Evolutionary conservation across 2,329 filamentous ascomycete species (phyloP), one percentile per base, ranked within the genome.

Genomic region (Cryphonectria naterciae): DNA sequence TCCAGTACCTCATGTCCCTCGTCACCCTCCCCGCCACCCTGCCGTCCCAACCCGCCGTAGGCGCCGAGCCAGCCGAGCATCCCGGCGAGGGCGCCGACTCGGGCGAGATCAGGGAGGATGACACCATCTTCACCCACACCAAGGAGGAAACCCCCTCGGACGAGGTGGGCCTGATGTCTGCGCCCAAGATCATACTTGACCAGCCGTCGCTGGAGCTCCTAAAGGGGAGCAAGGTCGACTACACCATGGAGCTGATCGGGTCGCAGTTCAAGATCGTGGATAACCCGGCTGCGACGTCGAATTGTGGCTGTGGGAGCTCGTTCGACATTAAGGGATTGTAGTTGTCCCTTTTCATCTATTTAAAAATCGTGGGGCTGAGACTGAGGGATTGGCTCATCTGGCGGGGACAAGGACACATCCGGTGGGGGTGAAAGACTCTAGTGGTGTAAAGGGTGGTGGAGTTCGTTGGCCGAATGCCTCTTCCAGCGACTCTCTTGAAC

Each of bases 251-350:
- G 84, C 84, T 99, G 82, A 98, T 98, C 78, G 86, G 86, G 15
- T 87, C 85, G 1, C 95, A 98, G 83, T 99, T 99, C 82, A 97
- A 97, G 85, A 94, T 99, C 77, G 91, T 94, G 72, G 95, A 97
- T 76, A 99, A 98, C 78, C 96, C 96, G 0, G 85, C 90, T 56
- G 96, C 96, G 5, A 94, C 92, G 70, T 98, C 95, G 81, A 97
- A 93, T 80, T 99, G 96, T 83, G 96, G 96, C 1, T 99, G 96
- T 81, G 96, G 96, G 10, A 98, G 95, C 22, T 98, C 95, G 79
- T 99, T 99, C 81, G 96, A 98, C 82, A 94, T 98, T 75, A 94
- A 95, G 79, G 58, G 58, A 2, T 17, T 61, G 32, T 61, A 61
- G 22, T 13, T 11, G 5, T 22, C 11, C 11, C 10, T 39, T 39